phyloP scores from a whole-genome alignment of 169 alveolate genomes.

The Plasmodium coatneyi region DNA sequence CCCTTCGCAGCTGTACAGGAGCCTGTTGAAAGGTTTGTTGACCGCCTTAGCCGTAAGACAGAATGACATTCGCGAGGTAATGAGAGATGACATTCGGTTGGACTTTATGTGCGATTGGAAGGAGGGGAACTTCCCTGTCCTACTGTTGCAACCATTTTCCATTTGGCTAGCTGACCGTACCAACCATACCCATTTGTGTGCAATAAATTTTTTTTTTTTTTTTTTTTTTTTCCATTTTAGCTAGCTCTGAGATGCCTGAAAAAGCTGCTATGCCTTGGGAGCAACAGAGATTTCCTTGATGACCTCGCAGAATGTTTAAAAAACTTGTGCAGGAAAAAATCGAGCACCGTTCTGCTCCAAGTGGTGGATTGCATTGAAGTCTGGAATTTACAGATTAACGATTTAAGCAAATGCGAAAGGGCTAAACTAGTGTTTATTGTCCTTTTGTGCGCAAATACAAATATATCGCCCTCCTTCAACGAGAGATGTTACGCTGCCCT shows the following conservation, averaged over 20 bases:
- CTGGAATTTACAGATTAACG: constrained; percentile 57
- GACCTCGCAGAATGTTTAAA: constrained; percentile 26
- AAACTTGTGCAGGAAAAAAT: constrained; percentile 23
- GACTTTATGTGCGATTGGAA: not conserved
- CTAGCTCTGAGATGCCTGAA: constrained; percentile 37
- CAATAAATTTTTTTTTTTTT: not conserved
- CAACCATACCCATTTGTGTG: not conserved
- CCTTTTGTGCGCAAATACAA: constrained; percentile 26
- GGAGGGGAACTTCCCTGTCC: not conserved
- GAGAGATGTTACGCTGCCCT: constrained; percentile 32
- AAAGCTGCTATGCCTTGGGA: not conserved
- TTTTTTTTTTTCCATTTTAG: constrained; percentile 22
- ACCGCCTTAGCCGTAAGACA: constrained; percentile 11
- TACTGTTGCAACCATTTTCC: not conserved
- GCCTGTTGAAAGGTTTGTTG: constrained; percentile 22
- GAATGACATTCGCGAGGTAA: constrained; percentile 46
- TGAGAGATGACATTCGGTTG: not conserved
- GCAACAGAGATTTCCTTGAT: constrained; percentile 31
- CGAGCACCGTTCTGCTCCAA: constrained; percentile 11
- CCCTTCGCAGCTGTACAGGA: constrained; percentile 15
- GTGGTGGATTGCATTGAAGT: constrained; percentile 42
- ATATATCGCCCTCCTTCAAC: constrained; percentile 15
- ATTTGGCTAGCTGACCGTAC: not conserved
- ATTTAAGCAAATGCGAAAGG: constrained; percentile 33
- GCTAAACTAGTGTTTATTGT: constrained; percentile 57